Base-by-base conservation (phyloP, 192 early-diverging fungal genomes). In the Coemansia sp. region DNA sequence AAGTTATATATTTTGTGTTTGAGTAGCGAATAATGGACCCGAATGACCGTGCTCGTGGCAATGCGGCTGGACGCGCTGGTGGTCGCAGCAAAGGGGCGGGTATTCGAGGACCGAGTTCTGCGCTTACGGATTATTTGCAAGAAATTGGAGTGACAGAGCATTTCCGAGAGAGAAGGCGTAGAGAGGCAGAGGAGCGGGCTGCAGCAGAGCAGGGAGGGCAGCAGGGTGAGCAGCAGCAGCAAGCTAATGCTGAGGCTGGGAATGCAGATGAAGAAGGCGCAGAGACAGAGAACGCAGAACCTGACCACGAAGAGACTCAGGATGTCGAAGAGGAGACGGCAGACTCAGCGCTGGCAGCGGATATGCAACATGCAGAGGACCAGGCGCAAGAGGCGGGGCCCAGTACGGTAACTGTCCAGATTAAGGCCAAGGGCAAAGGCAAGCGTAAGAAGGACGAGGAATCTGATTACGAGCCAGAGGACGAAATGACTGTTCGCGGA, bases 91-190 rank as follows among this genome's bases (percentile, higher is more conserved):
- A 27, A 11, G 63, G 67, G 0, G 73, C 59, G 14, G 56, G 59
- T 2, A 80, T 80, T 61, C 65, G 64, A 45, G 80, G 80, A 7
- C 80, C 80, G 10, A 71, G 68, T 39, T 77, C 74, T n/a, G 80
- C 80, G 39, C 63, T 82, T 24, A 82, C 80, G 0, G 74, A 76
- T 51, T 82, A 77, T 54, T 45, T 82, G 48, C 62, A 77, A 27
- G 80, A 82, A 45, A 73, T 77, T 27, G 80, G 80, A 5, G 71
- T 77, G 5, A 71, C 68, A 24, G 71, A 73, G 32, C 71, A 80
- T 49, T 80, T 80, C 54, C 77, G 77, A 13, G 68, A 80, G 35
- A 45, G 73, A 24, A 35, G 77, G 13, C 71, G 68, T 16, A 43
- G 61, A 53, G 71, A 74, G 61, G 54, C 61, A n/a, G 76, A 62